phyloP scores from a whole-genome alignment of 2,329 filamentous ascomycete genomes.

The Gaeumannomyces sp. region DNA sequence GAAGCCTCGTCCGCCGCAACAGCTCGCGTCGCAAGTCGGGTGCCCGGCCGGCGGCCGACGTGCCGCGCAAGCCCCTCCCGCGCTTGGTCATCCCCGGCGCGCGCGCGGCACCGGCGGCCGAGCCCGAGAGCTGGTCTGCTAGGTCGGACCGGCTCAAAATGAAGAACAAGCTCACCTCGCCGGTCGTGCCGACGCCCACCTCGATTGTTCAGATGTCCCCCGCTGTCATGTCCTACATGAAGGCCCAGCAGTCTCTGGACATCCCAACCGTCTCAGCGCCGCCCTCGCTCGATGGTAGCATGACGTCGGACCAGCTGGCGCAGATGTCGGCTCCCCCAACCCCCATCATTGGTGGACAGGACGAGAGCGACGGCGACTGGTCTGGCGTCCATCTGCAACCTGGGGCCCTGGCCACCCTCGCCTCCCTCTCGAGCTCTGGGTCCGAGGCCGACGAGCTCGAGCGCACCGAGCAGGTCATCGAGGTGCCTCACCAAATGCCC shows the following conservation, averaged over 20 bases:
- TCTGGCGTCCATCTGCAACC: constrained; percentile 68
- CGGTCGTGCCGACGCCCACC: constrained; percentile 58
- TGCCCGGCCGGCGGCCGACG: constrained; percentile 20
- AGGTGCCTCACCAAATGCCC: constrained; percentile 36
- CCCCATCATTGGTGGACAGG: constrained; percentile 59
- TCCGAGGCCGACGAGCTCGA: constrained; percentile 54
- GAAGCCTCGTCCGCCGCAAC: constrained; percentile 29
- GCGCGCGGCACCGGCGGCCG: constrained; percentile 27
- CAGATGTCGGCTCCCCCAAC: constrained; percentile 75
- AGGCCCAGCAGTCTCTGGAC: constrained; percentile 52
- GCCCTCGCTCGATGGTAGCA: constrained; percentile 83
- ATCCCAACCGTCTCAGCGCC: constrained; percentile 73
- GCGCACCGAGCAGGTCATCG: constrained; percentile 48
- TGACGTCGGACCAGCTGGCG: constrained; percentile 78
- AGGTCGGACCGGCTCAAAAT: constrained; percentile 30
- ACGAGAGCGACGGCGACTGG: constrained; percentile 59
- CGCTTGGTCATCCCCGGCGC: constrained; percentile 47
- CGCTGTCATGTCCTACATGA: constrained; percentile 65
- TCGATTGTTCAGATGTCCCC: constrained; percentile 70
- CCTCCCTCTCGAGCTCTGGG: constrained; percentile 59
- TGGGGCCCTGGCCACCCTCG: constrained; percentile 72
- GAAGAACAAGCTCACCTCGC: constrained; percentile 48
- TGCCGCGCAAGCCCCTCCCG: constrained; percentile 32
- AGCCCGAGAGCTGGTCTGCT: constrained; percentile 34
- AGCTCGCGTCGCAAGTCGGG: constrained; percentile 23